Base-by-base conservation (phyloP, 306 rosid genomes). In the Inga laurina region DNA sequence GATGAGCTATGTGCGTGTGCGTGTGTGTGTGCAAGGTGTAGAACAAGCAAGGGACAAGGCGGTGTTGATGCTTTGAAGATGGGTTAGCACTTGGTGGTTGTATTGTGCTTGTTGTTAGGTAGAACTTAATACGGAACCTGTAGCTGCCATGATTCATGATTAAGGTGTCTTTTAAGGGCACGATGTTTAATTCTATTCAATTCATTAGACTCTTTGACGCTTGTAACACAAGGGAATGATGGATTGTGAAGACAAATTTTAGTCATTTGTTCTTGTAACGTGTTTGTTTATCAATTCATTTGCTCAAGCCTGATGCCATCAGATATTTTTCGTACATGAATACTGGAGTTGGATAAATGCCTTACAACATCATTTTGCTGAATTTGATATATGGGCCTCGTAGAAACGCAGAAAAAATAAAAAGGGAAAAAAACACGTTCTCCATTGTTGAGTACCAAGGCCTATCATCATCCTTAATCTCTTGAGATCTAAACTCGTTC, bases 1-100 rank as follows among this genome's bases (percentile, higher is more conserved):
- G 66, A 57, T 84, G 86, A 86, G 43, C 30, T 27, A 1, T 27
- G 30, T 27, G 30, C 30, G 79, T 41, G 68, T 87, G n/a, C n/a
- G 64, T 88, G 45, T 35, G 68, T 87, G 64, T 85, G 44, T 90
- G 89, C 89, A 96, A 91, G 94, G 97, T 88, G 79, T 80, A 94
- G 95, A 96, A 78, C 84, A 73, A 88, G 91, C 88, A 35, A 56
- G 24, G 89, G 74, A 16, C 79, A 86, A 77, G 82, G 75, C 83
- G 72, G 79, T 83, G 75, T 77, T 22, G 89, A 86, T 41, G 79
- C 82, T 80, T 52, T 74, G 89, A 94, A 92, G 93, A 90, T 83
- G 81, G 82, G 67, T 68, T 94, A 89, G 90, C 49, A 54, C 85
- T 2, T n/a, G 75, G 30, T 74, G 74, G 74, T 39, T 39, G 43